Evolutionary conservation across 441 rosid species (phyloP), one percentile per base, ranked within the genome.

Genomic region (Melianthus villosus): DNA sequence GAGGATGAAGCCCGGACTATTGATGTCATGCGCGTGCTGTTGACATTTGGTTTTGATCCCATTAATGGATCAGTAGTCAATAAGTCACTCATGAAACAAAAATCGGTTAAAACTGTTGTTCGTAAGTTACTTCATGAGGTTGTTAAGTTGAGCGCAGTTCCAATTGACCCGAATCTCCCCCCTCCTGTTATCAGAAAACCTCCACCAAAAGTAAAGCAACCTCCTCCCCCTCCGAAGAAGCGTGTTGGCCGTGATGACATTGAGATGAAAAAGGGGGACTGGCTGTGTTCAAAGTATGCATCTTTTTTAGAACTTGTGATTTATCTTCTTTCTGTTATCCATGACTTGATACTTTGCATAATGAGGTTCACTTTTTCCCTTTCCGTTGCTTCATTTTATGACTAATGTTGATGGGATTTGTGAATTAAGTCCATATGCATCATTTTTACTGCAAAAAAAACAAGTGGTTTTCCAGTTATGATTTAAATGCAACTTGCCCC

Each of bases 251-350:
- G 95, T 25, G 91, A 80, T 70, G 97, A 83, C 36, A 39, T 80
- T 48, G 97, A 83, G 72, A 83, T 83, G 95, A 87, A 87, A 58
- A 83, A 74, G 56, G 97, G 95, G 33, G 95, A 87, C 61, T 87
- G 97, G 97, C 69, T 83, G 14, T 87, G 97, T 51, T 69, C 95
- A 27, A 87, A 87, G 97, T 80, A 80, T 58, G 94, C 65, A 14
- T 52, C 37, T 25, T 17, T 17, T 22, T 32, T 31, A n/a, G n/a
- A n/a, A n/a, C n/a, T n/a, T n/a, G n/a, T n/a, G n/a, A n/a, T n/a
- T n/a, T n/a, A n/a, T n/a, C n/a, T n/a, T n/a, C n/a, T n/a, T n/a
- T n/a, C n/a, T n/a, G n/a, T n/a, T n/a, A n/a, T n/a, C n/a, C n/a
- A n/a, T n/a, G n/a, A n/a, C n/a, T n/a, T n/a, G n/a, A n/a, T n/a